A percentile compares a stretch with the other conserved stretches of the same genome.
These are phyloP conservation scores for Melampsora occidentalis DNA, from an alignment of 1,284 basidiomycete species.

Conservation along the genomic window DNA sequence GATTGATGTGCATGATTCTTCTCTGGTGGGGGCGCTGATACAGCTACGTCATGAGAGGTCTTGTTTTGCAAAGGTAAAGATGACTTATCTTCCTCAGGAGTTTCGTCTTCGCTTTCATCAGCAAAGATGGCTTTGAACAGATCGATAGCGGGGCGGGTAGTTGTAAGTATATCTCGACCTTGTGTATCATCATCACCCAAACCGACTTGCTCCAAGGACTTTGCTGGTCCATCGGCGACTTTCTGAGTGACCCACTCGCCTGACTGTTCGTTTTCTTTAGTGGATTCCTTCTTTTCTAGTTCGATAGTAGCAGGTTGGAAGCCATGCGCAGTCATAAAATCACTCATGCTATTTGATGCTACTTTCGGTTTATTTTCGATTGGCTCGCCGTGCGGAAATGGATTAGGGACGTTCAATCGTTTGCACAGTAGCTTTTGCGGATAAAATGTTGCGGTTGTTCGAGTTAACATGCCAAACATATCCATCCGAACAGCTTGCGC, in stretches of 20 bases:
- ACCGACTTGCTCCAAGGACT: conserved; percentile 62
- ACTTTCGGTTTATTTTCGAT: conserved; percentile 47
- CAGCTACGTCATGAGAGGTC: conserved; percentile 27
- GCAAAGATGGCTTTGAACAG: conserved; percentile 73
- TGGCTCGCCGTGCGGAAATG: conserved; percentile 60
- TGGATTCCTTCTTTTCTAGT: not conserved
- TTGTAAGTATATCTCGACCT: conserved; percentile 78
- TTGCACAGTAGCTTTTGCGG: conserved; percentile 82
- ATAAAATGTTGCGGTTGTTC: conserved; percentile 70
- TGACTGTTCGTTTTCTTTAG: conserved; percentile 56
- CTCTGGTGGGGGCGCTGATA: not conserved
- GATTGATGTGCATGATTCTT: not conserved
- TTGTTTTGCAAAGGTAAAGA: conserved; percentile 24
- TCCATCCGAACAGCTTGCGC: conserved; percentile 74
- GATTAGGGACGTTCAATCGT: conserved; percentile 88
- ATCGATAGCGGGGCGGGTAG: conserved; percentile 79
- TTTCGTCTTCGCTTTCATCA: conserved; percentile 41
- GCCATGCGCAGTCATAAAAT: conserved; percentile 45
- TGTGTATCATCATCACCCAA: conserved; percentile 83
- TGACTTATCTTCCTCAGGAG: not conserved
- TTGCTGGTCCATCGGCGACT: conserved; percentile 8
- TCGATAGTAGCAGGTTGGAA: conserved; percentile 20
- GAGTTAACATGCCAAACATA: conserved; percentile 81
- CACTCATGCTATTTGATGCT: conserved; percentile 48
- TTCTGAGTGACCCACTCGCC: conserved; percentile 55